Percentiles rank a stretch among this genome's conserved stretches.
phyloP scores from a whole-genome alignment of 192 early-diverging fungal species.

The Linnemannia elongata region DNA sequence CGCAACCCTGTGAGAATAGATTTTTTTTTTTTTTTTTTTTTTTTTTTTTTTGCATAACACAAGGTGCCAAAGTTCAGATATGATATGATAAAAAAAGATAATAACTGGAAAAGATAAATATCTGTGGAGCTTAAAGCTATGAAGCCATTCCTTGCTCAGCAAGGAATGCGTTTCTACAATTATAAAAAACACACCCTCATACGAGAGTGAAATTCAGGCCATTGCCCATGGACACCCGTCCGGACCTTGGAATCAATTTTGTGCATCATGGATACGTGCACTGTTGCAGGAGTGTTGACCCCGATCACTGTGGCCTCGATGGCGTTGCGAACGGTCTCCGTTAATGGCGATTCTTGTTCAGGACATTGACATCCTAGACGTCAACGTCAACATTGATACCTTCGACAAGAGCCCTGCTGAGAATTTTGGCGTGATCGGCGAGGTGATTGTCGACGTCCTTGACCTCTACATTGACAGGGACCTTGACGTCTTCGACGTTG shows the following conservation, averaged over 20 bases:
- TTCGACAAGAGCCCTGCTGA: no score
- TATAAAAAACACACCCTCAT: neutral
- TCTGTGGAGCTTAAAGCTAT: no score
- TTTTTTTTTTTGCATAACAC: no score
- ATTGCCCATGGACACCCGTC: neutral
- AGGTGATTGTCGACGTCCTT: neutral
- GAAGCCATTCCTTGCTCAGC: no score
- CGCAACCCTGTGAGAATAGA: no score
- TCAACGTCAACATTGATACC: neutral
- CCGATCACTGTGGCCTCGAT: neutral
- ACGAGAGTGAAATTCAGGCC: neutral
- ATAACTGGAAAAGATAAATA: no score
- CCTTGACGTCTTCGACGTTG: slow-evolving; percentile 7
- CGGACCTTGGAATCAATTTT: neutral
- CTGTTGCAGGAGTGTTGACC: neutral
- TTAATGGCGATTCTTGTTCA: slow-evolving; percentile 8
- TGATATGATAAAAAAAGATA: no score
- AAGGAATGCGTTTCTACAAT: no score
- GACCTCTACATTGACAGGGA: slow-evolving; percentile 1
- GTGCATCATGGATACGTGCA: neutral
- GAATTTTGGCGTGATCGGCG: neutral
- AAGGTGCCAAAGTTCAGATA: no score
- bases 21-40: no score
- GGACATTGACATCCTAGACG: neutral
- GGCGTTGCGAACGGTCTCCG: neutral